These are phyloP conservation scores for Sistotremastrum suecicum DNA, from an alignment of 768 basidiomycete genomes.

Conservation along the genomic window DNA sequence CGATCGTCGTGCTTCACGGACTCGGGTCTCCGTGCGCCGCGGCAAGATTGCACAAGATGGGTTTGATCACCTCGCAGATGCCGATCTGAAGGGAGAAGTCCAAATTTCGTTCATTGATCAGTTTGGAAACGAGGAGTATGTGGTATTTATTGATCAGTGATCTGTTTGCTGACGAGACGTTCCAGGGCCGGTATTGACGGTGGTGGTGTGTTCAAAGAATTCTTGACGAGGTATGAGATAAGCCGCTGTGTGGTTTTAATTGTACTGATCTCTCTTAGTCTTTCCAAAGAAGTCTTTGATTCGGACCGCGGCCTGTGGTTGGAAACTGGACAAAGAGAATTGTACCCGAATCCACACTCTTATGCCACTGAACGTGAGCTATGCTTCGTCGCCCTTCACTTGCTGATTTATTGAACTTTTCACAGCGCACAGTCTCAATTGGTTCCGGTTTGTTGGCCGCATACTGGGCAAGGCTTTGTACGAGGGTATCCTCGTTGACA, in stretches of 20 bases:
- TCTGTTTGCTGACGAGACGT: constrained; percentile 4
- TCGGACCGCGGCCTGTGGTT: constrained; percentile 91
- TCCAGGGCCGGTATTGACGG: constrained; percentile 83
- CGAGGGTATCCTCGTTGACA: constrained; percentile 88
- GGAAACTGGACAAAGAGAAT: constrained; percentile 76
- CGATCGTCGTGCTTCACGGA: constrained; percentile 12
- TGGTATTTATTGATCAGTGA: constrained; percentile 4
- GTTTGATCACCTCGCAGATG: constrained; percentile 68
- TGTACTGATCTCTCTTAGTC: constrained; percentile 20
- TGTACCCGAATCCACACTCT: constrained; percentile 88
- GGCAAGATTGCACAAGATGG: constrained; percentile 79
- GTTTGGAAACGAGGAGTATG: constrained; percentile 75
- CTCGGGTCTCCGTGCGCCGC: constrained; percentile 48
- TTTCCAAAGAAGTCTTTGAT: constrained; percentile 91
- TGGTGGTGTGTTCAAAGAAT: constrained; percentile 96
- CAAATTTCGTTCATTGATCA: constrained; percentile 89
- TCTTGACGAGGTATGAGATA: constrained; percentile 49
- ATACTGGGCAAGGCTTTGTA: constrained; percentile 95
- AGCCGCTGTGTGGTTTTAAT: background rate
- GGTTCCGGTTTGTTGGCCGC: constrained; percentile 89
- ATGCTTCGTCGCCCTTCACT: background rate
- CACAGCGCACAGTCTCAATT: constrained; percentile 68
- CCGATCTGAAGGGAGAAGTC: constrained; percentile 67
- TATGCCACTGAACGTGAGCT: constrained; percentile 78
- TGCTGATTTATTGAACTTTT: constrained; percentile 1